Conservation (phyloP, 2,329 filamentous ascomycete genomes). For the Aureobasidium sp. region DNA sequence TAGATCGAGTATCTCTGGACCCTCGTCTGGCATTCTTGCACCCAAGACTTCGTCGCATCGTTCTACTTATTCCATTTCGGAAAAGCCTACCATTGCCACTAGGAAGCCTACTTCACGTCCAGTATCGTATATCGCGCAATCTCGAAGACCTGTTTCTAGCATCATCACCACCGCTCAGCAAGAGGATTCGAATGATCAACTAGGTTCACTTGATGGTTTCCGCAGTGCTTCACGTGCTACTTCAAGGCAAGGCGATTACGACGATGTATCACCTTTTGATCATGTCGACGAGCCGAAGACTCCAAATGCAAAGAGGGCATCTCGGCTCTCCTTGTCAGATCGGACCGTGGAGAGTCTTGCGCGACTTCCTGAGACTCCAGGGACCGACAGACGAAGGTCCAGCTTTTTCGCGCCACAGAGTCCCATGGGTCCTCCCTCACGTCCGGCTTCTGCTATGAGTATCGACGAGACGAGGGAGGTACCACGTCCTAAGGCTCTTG, state of each 20-base stretch:
- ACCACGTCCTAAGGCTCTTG: slow-evolving; percentile 20
- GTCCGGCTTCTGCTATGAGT: slow-evolving; percentile 53
- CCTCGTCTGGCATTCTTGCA: not conserved
- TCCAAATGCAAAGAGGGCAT: slow-evolving; percentile 28
- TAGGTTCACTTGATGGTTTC: slow-evolving; percentile 36
- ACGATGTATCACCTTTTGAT: slow-evolving; percentile 18
- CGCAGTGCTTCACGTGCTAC: slow-evolving; percentile 35
- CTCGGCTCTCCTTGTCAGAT: slow-evolving; percentile 60
- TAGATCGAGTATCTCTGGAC: slow-evolving; percentile 15
- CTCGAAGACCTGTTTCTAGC: not conserved
- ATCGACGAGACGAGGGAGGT: slow-evolving; percentile 40
- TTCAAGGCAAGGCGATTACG: slow-evolving; percentile 30
- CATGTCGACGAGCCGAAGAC: slow-evolving; percentile 16
- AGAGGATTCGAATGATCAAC: slow-evolving; percentile 29
- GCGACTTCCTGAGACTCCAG: slow-evolving; percentile 68
- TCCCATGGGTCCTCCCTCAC: slow-evolving; percentile 51
- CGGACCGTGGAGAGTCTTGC: slow-evolving; percentile 79
- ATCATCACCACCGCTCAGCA: slow-evolving; percentile 15
- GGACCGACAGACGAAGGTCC: slow-evolving; percentile 55
- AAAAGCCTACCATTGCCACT: not conserved
- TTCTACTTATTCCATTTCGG: slow-evolving; percentile 1
- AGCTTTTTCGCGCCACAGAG: slow-evolving; percentile 63
- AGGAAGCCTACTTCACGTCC: slow-evolving; percentile 6
- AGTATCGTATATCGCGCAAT: slow-evolving; percentile 2
- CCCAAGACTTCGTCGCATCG: slow-evolving; percentile 7